Base-by-base conservation (phyloP, 352 stramenopile genomes). In the Phytopythium aichiense region DNA sequence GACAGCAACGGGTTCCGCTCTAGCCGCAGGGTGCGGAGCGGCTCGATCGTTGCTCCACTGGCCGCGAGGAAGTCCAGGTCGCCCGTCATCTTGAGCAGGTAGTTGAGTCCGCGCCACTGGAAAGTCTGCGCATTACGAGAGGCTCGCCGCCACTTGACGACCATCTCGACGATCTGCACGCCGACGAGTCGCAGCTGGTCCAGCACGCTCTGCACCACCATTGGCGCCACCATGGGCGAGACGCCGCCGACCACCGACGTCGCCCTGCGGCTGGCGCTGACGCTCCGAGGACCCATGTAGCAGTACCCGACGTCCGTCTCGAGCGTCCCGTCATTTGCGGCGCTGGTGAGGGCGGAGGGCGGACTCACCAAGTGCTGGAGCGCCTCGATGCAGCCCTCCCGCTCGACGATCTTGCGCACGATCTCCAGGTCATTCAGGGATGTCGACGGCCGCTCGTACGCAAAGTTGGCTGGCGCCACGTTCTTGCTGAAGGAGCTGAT, bases 341-440 rank as follows among this genome's bases (percentile, higher is more conserved):
- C 23, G 16, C 1, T 58, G 23, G 7, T 43, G 22, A 38, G 60
- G 33, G 54, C 46, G 4, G 40, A 46, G 18, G 28, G 43, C 16
- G 52, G 49, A 35, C 45, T 67, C n/a, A 89, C 60, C 13, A 91
- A 57, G 59, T 91, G 81, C 38, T 84, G 57, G 16, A 94, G 63
- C 4, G 85, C 79, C 63, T 94, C 85, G 43, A 94, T 55, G 52
- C 85, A 94, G 16, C 83, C 83, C 55, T 94, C 85, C 4, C 85
- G 81, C 69, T 94, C 85, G 2, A 92, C 83, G 45, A 94, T 90
- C 69, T 81, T 87, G 50, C 79, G 81, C 54, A 91, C 74, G 50
- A 92, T 80, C 18, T 77, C 75, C 37, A 91, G 56, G 38, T 94
- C 81, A 38, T 20, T 23, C 23, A 63, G 35, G 2, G 58, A 63